A percentile compares a stretch with the other conserved stretches of the same genome.
These are phyloP conservation scores for Calcarisporium arbuscula DNA, from an alignment of 2,329 filamentous ascomycete genomes.

Conservation along the genomic window DNA sequence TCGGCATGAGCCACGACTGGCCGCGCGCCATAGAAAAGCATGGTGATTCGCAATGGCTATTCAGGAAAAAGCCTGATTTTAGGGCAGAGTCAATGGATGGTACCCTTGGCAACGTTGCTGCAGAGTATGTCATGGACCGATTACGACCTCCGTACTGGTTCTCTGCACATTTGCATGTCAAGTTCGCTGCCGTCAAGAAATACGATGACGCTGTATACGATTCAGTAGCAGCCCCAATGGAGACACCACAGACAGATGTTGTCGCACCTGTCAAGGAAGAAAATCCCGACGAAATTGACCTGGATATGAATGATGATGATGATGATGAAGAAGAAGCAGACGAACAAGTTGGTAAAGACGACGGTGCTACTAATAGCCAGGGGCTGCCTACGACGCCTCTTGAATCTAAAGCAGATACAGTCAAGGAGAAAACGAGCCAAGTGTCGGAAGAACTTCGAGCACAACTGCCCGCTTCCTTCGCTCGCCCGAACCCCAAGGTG, in stretches of 20 bases:
- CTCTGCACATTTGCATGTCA: constrained; percentile 85
- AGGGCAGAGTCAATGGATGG: constrained; percentile 68
- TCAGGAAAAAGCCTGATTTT: constrained; percentile 68
- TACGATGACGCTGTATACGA: constrained; percentile 34
- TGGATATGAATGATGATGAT: constrained; percentile 50
- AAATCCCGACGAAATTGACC: constrained; percentile 66
- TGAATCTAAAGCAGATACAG: constrained; percentile 1
- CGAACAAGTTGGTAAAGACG: constrained; percentile 1
- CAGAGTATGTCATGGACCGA: constrained; percentile 72
- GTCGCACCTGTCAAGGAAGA: constrained; percentile 13
- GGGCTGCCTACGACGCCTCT: too few species aligned
- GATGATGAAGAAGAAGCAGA: constrained; percentile 11
- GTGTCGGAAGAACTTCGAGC: constrained; percentile 62
- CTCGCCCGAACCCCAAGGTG: constrained; percentile 29
- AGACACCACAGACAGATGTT: constrained; percentile 8
- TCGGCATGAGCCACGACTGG: constrained; percentile 96
- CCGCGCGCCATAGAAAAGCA: constrained; percentile 74
- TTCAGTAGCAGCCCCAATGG: constrained; percentile 6
- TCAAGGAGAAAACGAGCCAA: constrained; percentile 16
- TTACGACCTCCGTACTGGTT: constrained; percentile 87
- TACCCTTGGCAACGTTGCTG: constrained; percentile 72
- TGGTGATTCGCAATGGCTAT: constrained; percentile 64
- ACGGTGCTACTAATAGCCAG: constrained; percentile 1
- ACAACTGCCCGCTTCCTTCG: constrained; percentile 72
- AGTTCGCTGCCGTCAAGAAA: constrained; percentile 66